These are phyloP conservation scores for Chloranthus sessilifolius DNA, from an alignment of 164 flowering plant species.

Conservation along the genomic window DNA sequence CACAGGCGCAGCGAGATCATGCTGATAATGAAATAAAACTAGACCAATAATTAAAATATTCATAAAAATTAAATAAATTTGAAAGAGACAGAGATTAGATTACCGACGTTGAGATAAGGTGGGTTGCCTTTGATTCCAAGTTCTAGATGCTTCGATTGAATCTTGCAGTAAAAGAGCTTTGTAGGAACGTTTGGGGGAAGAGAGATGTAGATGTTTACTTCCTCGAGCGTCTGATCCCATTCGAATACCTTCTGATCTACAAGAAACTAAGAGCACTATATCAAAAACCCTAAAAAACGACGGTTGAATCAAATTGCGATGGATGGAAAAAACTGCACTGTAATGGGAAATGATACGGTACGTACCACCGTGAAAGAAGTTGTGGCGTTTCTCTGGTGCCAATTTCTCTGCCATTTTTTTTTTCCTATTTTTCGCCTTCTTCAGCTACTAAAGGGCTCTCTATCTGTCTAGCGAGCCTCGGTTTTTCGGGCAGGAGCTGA, in stretches of 20 bases:
- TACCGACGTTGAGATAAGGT: constrained; percentile 73
- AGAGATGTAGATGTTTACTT: constrained; percentile 78
- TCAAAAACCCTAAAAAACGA: background rate
- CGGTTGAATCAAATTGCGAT: too few relatives aligned
- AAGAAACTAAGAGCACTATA: background rate
- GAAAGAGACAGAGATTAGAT: background rate
- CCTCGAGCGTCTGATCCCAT: constrained; percentile 97
- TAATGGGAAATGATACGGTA: too few relatives aligned
- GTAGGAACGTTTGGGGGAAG: constrained; percentile 72
- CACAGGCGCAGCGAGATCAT: constrained; percentile 65
- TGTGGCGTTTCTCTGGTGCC: constrained; percentile 82
- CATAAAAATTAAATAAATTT: background rate
- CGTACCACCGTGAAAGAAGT: constrained; percentile 51
- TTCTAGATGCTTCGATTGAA: constrained; percentile 72
- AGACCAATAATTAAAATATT: constrained; percentile 6
- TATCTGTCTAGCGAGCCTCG: too few relatives aligned
- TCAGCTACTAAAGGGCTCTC: too few relatives aligned
- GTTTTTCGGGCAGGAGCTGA: too few relatives aligned
- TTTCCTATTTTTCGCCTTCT: background rate
- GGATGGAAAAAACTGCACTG: too few relatives aligned
- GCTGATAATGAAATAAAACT: constrained; percentile 38
- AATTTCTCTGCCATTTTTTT: constrained; percentile 70
- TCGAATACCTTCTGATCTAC: constrained; percentile 85
- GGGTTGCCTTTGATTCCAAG: constrained; percentile 89
- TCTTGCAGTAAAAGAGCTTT: constrained; percentile 70